Base-by-base conservation (phyloP, 441 rosid species). In the Mallotus repandus region DNA sequence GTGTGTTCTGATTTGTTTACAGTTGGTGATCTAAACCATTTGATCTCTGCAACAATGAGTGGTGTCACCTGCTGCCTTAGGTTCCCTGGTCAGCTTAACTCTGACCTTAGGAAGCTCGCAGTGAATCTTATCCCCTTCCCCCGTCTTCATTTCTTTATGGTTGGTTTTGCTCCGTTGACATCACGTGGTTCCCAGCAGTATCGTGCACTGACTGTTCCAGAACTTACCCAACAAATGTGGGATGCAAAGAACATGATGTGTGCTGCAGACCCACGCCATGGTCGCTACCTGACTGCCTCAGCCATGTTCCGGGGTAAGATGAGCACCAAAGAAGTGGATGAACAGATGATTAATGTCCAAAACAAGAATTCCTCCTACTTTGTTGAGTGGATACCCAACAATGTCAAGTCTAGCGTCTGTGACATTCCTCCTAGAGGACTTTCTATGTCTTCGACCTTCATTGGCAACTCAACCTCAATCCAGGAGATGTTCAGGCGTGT, bases 61-160 rank as follows among this genome's bases (percentile, higher is more conserved):
- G 82, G 85, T 6, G 85, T 82, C 18, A 82, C 85, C 19, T 82
- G 85, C 81, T 79, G 85, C 82, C 81, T 82, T 48, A 60, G 85
- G 76, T 75, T 75, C 48, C 78, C 78, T 14, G 78, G 78, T 3
- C 78, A 75, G 58, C 74, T 75, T 10, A 75, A 82, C 76, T 82
- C 85, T 38, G 85, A 82, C 41, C 83, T 82, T 11, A 74, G 85
- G 76, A 82, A 82, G 70, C 85, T 82, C 63, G 83, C 85, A 2
- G 85, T 82, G 76, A 82, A 82, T 53, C 85, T 79, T 65, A 82
- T 82, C 61, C 83, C 85, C 64, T 82, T 82, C 69, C 85, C 85
- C 2, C 82, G 83, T 2, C 79, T 82, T 16, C 85, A 82, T 52
- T 79, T 82, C 70, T 81, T 81, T 25, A 81, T 81, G 84, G 82